These are phyloP conservation scores for Hemerocallis citrina DNA, from an alignment of 106 monocot species.

Conservation along the genomic window DNA sequence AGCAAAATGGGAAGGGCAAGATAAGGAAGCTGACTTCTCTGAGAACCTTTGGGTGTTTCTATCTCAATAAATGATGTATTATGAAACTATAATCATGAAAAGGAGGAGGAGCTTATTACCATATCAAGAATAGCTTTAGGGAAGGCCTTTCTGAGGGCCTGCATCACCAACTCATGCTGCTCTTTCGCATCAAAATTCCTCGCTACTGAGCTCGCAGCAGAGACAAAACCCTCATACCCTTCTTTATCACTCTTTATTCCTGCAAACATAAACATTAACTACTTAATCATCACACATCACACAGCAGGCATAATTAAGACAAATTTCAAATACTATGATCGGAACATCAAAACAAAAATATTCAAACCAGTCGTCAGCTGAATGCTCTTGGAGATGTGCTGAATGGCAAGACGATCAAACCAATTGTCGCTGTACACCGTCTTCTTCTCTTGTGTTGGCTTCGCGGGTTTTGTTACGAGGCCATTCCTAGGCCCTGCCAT, in stretches of 20 bases:
- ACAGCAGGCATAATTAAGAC: too few relatives aligned
- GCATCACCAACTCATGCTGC: constrained; percentile 35
- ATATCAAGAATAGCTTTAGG: constrained; percentile 29
- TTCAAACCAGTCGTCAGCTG: constrained; percentile 15
- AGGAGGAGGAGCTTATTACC: constrained; percentile 8
- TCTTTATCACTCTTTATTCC: constrained; percentile 29
- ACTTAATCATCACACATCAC: neutral
- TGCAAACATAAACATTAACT: neutral
- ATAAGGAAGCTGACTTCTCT: too few relatives aligned
- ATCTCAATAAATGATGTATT: too few relatives aligned
- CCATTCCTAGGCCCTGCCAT: constrained; percentile 4
- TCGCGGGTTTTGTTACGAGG: neutral
- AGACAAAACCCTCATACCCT: constrained; percentile 54
- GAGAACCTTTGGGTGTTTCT: too few relatives aligned
- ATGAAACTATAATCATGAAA: neutral
- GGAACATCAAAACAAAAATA: neutral
- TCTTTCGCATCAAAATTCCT: constrained; percentile 19
- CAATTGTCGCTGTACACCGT: constrained; percentile 57
- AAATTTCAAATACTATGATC: neutral
- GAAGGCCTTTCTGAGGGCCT: constrained; percentile 38
- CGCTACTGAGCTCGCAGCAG: constrained; percentile 27
- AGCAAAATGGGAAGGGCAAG: too few relatives aligned
- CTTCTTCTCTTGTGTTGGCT: neutral
- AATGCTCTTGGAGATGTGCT: constrained; percentile 38
- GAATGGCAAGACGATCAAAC: constrained; percentile 68